Evolutionary conservation across 495 filamentous ascomycete genomes (phyloP).

Genomic region (Neurospora sp.): DNA sequence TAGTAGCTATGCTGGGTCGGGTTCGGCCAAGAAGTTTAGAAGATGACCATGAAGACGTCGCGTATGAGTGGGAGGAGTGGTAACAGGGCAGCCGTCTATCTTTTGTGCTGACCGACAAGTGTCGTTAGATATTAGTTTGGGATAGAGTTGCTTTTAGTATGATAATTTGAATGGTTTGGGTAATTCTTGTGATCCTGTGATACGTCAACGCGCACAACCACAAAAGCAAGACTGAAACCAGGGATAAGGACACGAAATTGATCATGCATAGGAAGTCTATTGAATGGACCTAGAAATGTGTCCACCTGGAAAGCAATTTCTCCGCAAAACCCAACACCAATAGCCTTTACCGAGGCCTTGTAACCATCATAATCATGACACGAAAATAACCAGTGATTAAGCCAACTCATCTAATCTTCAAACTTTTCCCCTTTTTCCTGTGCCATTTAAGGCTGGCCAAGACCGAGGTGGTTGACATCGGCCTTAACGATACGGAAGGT

Average conservation of each 20-base stretch:
- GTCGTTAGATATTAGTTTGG: neutral
- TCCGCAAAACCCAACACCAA: neutral
- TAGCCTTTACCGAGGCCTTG: neutral
- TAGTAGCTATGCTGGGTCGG: neutral
- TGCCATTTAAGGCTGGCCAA: slow-evolving; percentile 16
- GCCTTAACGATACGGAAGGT: slow-evolving; percentile 55
- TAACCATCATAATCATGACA: neutral
- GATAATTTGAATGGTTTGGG: neutral
- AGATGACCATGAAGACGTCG: neutral
- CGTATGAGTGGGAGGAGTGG: neutral
- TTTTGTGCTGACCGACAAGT: neutral
- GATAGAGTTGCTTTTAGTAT: neutral
- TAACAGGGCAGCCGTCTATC: neutral
- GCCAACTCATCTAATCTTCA: neutral
- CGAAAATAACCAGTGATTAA: neutral
- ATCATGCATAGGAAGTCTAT: neutral
- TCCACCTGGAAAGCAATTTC: neutral
- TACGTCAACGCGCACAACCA: neutral
- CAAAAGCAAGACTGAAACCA: neutral
- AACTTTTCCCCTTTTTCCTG: neutral
- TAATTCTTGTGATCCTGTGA: neutral
- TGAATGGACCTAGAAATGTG: neutral
- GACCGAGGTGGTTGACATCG: slow-evolving; percentile 39
- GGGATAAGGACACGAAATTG: neutral
- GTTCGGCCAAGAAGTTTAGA: neutral